A percentile compares a stretch with the other conserved stretches of the same genome.
Conservation (phyloP, 1,284 basidiomycete genomes). For the Papiliotrema nemorosa region DNA sequence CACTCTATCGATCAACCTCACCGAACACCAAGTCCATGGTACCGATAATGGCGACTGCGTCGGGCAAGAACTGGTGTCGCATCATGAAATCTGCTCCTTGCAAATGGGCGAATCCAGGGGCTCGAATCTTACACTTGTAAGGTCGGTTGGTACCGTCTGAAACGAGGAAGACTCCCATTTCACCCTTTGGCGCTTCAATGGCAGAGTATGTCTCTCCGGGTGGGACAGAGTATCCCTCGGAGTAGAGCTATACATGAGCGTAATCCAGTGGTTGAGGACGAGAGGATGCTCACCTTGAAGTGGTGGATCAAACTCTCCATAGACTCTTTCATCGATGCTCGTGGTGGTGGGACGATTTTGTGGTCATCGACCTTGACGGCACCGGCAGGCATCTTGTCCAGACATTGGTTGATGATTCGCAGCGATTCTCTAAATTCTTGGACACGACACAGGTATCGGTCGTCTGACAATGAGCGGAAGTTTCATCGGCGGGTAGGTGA, state of each 20-base stretch:
- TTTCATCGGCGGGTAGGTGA: not conserved
- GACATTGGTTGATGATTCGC: slow-evolving; percentile 84
- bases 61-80: slow-evolving; percentile 77
- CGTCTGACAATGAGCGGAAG: slow-evolving; percentile 23
- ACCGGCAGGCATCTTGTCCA: slow-evolving; percentile 96
- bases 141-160: slow-evolving; percentile 90
- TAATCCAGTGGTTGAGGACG: not conserved
- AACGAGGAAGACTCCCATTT: slow-evolving; percentile 96
- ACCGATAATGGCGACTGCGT: slow-evolving; percentile 88
- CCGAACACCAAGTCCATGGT: slow-evolving; percentile 83
- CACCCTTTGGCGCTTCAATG: slow-evolving; percentile 97
- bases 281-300: slow-evolving; percentile 67
- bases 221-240: slow-evolving; percentile 96
- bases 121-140: slow-evolving; percentile 91
- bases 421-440: slow-evolving; percentile 97
- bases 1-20: slow-evolving; percentile 55
- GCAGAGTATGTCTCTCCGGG: slow-evolving; percentile 95
- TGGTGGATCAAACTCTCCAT: slow-evolving; percentile 98
- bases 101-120: slow-evolving; percentile 88
- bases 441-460: slow-evolving; percentile 85
- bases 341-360: slow-evolving; percentile 94
- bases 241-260: slow-evolving; percentile 66
- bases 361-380: slow-evolving; percentile 95
- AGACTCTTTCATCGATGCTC: slow-evolving; percentile 97
- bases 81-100: slow-evolving; percentile 91